Conservation (phyloP, 2,329 filamentous ascomycete genomes). For the Blumeriella jaapii region DNA sequence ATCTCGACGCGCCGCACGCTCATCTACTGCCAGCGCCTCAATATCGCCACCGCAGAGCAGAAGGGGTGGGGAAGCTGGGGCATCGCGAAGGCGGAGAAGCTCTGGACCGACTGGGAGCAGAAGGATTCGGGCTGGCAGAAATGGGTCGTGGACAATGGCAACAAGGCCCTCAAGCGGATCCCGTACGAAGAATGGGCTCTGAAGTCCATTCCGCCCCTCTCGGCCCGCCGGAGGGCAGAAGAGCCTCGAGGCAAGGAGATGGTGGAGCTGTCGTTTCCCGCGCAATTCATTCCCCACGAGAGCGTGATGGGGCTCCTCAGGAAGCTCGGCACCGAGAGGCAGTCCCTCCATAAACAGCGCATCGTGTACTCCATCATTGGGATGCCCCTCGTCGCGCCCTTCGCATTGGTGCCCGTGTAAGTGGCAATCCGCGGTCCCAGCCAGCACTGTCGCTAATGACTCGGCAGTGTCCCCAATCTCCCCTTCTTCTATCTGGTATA, state of each 20-base stretch:
- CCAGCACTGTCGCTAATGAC: background rate
- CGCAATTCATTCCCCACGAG: constrained; percentile 51
- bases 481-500: constrained; percentile 96
- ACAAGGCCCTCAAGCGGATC: constrained; percentile 73
- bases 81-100: constrained; percentile 58
- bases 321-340: constrained; percentile 66
- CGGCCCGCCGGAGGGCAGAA: constrained; percentile 50
- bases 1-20: constrained; percentile 85
- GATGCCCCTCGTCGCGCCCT: constrained; percentile 73
- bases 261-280: constrained; percentile 68
- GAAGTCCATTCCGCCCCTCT: constrained; percentile 83
- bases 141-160: constrained; percentile 74
- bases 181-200: constrained; percentile 97
- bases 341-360: constrained; percentile 62
- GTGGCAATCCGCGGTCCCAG: constrained; percentile 28
- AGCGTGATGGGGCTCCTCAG: constrained; percentile 55
- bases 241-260: constrained; percentile 50
- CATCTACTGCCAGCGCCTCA: constrained; percentile 77
- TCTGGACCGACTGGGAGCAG: constrained; percentile 82
- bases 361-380: constrained; percentile 72
- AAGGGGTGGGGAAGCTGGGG: constrained; percentile 54
- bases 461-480: constrained; percentile 71
- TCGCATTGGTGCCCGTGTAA: constrained; percentile 78
- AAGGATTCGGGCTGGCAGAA: constrained; percentile 81
- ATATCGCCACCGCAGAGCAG: constrained; percentile 40